phyloP scores from a whole-genome alignment of 2,329 filamentous ascomycete genomes.

The Blumeria graminis region DNA sequence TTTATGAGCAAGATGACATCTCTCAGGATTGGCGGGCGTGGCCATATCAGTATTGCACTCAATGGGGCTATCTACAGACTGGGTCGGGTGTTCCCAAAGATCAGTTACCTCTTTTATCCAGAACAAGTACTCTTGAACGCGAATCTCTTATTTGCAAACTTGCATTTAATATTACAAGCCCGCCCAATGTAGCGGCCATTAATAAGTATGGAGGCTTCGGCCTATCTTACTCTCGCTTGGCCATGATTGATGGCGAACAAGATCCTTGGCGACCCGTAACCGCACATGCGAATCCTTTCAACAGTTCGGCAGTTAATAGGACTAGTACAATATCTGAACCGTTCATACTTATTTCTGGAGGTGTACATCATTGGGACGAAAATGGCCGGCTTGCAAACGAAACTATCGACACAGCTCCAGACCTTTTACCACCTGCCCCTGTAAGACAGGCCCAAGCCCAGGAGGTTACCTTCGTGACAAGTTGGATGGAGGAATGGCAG shows the following conservation, averaged over 20 bases:
- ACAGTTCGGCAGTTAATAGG: slow-evolving; percentile 25
- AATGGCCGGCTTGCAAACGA: slow-evolving; percentile 41
- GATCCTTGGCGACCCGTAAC: slow-evolving; percentile 63
- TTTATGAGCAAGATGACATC: slow-evolving; percentile 21
- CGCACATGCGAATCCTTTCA: slow-evolving; percentile 32
- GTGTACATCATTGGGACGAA: slow-evolving; percentile 65
- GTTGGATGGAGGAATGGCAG: slow-evolving; percentile 40
- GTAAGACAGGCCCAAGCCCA: slow-evolving; percentile 33
- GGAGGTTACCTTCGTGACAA: slow-evolving; percentile 35
- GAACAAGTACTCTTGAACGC: slow-evolving; percentile 40
- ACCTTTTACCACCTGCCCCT: slow-evolving; percentile 29
- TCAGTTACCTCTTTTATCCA: slow-evolving; percentile 46
- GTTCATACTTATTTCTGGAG: slow-evolving; percentile 47
- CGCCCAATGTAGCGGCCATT: slow-evolving; percentile 37
- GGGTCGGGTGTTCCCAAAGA: slow-evolving; percentile 41
- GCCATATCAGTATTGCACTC: slow-evolving; percentile 24
- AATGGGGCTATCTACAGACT: slow-evolving; percentile 60
- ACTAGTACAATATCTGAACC: slow-evolving; percentile 40
- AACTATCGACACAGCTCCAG: slow-evolving; percentile 3
- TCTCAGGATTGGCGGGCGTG: slow-evolving; percentile 24
- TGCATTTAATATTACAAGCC: slow-evolving; percentile 43
- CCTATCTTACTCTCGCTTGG: slow-evolving; percentile 48
- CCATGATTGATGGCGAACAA: slow-evolving; percentile 50
- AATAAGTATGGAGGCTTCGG: slow-evolving; percentile 56
- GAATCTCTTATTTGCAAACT: slow-evolving; percentile 34